A percentile compares a stretch with the other conserved stretches of the same genome.
phyloP scores from a whole-genome alignment of 495 filamentous ascomycete species.

The Penicillium egyptiacum region DNA sequence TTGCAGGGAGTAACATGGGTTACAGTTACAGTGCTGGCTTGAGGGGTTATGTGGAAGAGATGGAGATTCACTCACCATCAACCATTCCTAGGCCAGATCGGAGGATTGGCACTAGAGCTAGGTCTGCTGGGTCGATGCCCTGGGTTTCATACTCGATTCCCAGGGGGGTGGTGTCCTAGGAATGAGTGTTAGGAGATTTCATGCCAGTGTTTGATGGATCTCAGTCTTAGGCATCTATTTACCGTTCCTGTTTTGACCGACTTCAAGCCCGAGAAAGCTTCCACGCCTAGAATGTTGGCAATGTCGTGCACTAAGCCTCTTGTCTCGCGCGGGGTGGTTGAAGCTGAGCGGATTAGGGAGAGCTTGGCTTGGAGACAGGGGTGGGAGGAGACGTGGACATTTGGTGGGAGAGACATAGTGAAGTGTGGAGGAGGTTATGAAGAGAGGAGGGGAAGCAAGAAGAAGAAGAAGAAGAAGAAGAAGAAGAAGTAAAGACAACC shows the following conservation, averaged over 20 bases:
- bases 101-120: constrained; percentile 89
- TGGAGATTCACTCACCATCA: constrained; percentile 53
- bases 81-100: constrained; percentile 89
- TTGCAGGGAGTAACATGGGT: neutral
- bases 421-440: neutral
- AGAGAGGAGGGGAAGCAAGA: constrained; percentile 3
- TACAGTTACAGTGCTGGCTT: neutral
- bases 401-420: constrained; percentile 35
- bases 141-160: constrained; percentile 65
- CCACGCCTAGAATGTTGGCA: constrained; percentile 73
- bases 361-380: constrained; percentile 88
- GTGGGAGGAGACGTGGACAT: constrained; percentile 78
- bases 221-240: neutral
- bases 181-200: neutral
- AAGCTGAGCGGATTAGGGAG: constrained; percentile 75
- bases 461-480: constrained; percentile 1
- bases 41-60: neutral
- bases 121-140: constrained; percentile 57
- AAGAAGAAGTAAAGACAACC: neutral
- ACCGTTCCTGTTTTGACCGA: constrained; percentile 42
- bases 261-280: constrained; percentile 73
- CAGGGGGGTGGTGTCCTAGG: constrained; percentile 73
- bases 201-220: neutral
- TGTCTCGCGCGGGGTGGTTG: constrained; percentile 70
- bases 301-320: constrained; percentile 84